Evolutionary conservation across 768 basidiomycete genomes (phyloP).

Genomic region (Mrakia frigida): DNA sequence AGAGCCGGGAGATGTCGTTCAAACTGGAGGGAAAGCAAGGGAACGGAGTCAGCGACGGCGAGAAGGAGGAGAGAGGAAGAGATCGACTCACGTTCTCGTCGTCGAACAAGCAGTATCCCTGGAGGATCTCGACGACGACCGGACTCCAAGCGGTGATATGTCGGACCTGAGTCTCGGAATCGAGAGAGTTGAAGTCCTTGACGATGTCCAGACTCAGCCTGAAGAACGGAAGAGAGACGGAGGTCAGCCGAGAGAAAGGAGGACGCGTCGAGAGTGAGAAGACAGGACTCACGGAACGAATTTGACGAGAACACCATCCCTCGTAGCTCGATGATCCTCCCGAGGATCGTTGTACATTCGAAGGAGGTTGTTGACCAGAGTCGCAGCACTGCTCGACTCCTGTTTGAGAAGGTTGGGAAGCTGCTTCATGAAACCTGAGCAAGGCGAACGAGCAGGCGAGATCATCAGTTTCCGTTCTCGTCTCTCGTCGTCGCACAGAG

Average conservation of each 20-base stretch:
- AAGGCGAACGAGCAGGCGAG: background rate
- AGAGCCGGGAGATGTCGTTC: conserved; percentile 77
- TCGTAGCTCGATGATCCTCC: conserved; percentile 59
- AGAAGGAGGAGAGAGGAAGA: background rate
- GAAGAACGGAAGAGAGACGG: conserved; percentile 52
- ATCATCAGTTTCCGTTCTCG: background rate
- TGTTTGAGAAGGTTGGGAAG: conserved; percentile 95
- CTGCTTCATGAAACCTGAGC: conserved; percentile 96
- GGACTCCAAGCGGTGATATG: conserved; percentile 97
- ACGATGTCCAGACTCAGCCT: conserved; percentile 84
- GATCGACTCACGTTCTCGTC: conserved; percentile 71
- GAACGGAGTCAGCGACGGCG: background rate
- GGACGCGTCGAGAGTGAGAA: background rate
- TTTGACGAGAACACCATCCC: conserved; percentile 65
- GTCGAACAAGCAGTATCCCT: conserved; percentile 84
- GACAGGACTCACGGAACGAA: conserved; percentile 57
- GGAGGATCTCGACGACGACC: conserved; percentile 90
- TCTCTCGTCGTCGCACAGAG: too few species aligned
- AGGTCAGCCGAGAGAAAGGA: conserved; percentile 53
- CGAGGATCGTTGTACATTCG: conserved; percentile 91
- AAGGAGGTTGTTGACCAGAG: conserved; percentile 82
- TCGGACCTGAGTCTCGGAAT: conserved; percentile 83
- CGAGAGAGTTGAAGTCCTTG: conserved; percentile 83
- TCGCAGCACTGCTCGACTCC: conserved; percentile 94
- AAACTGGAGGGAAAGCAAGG: conserved; percentile 57